A percentile compares a stretch with the other conserved stretches of the same genome.
These are phyloP conservation scores for Ramichloridium luteum DNA, from an alignment of 2,329 filamentous ascomycete species.

Conservation along the genomic window DNA sequence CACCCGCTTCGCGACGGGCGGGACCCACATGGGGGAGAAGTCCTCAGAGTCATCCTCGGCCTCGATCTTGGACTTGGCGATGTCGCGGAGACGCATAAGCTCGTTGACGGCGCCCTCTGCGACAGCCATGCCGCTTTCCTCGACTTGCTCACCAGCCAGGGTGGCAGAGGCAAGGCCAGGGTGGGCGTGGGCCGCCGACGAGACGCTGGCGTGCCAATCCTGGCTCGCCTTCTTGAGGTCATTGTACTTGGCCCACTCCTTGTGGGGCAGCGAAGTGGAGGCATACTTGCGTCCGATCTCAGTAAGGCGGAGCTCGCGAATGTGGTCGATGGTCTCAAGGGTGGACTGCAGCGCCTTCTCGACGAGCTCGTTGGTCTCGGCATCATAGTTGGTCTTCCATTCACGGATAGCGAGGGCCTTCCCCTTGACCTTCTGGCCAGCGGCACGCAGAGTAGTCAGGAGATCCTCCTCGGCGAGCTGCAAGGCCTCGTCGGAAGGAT, in stretches of 20 bases:
- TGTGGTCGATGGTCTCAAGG: constrained; percentile 68
- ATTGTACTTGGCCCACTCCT: constrained; percentile 94
- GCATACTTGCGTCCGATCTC: constrained; percentile 91
- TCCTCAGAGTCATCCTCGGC: constrained; percentile 64
- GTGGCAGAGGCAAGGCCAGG: constrained; percentile 57
- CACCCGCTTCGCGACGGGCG: constrained; percentile 20
- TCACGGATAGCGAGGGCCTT: constrained; percentile 63
- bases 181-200: constrained; percentile 58
- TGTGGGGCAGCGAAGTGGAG: constrained; percentile 91
- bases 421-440: constrained; percentile 62
- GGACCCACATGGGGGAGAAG: constrained; percentile 58
- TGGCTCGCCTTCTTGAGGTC: constrained; percentile 70
- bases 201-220: constrained; percentile 74
- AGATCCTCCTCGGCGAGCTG: constrained; percentile 43
- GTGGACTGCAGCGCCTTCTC: constrained; percentile 65
- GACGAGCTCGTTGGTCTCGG: constrained; percentile 56
- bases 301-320: constrained; percentile 72
- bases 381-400: constrained; percentile 63
- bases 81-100: constrained; percentile 66
- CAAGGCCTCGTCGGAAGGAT: constrained; percentile 41
- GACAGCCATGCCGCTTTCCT: constrained; percentile 67
- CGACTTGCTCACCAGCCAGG: constrained; percentile 53
- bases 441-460: constrained; percentile 46
- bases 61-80: constrained; percentile 71
- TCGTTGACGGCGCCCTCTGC: constrained; percentile 71